Base-by-base conservation (phyloP, 805 yeast genomes). In the Wickerhamiella dianesei region DNA sequence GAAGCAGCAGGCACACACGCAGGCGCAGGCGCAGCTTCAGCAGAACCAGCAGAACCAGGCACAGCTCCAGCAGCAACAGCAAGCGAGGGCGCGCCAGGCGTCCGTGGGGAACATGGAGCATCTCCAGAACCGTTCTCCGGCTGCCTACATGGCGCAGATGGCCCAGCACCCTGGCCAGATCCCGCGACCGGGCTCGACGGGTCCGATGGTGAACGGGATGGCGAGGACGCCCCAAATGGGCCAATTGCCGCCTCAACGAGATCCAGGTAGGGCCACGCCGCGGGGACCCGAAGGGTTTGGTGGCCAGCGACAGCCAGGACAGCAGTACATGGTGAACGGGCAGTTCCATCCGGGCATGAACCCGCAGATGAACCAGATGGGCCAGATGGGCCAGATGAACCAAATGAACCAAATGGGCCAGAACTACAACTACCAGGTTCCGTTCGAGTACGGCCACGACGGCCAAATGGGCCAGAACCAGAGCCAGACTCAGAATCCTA, bases 11-110 rank as follows among this genome's bases (percentile, higher is more conserved):
- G 41, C 29, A 9, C 19, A 9, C 32, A 40, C 40, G 3, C 49
- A 47, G 46, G 40, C 37, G 8, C 46, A 43, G 35, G 40, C 43
- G 9, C 41, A 21, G 22, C 21, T 20, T 9, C 48, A 45, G 43
- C 36, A 6, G 8, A 25, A 37, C 9, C 36, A 6, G 5, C 39
- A n/a, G 17, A n/a, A 6, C 8, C 17, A 36, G 19, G 39, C 39
- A 16, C 39, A 36, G 8, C 44, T 20, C 3, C 44, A 41, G 6
- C 44, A 41, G 18, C 37, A 22, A 4, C 21, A 13, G 21, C 36
- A 21, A n/a, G 20, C 16, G 12, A 9, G 39, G 5, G 16, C 18
- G 14, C 39, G 18, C 39, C 18, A 16, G 16, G 18, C 18, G 9
- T 25, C 32, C 12, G 12, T 12, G 12, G 32, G 32, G 12, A 12